These are phyloP conservation scores for Pichia sp. DNA, from an alignment of 1,139 yeast genomes.

Conservation along the genomic window DNA sequence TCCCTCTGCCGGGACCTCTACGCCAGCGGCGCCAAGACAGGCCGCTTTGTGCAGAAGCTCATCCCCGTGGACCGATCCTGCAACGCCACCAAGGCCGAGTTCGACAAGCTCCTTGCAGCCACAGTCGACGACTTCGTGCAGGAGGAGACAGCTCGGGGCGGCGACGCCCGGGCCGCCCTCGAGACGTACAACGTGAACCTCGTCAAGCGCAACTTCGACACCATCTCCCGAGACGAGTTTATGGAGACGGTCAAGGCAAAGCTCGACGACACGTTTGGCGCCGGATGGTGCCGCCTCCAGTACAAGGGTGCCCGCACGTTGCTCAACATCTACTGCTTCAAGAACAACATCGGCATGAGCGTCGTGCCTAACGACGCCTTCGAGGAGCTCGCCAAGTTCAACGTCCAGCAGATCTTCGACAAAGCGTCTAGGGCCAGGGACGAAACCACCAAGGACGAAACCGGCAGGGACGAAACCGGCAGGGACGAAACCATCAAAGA, in stretches of 20 bases:
- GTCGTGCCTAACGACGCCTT: constrained; percentile 58
- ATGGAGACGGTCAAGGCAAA: constrained; percentile 6
- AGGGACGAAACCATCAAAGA: too few species aligned
- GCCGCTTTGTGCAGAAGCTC: constrained; percentile 71
- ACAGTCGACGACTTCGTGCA: constrained; percentile 20
- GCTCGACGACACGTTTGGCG: constrained; percentile 6
- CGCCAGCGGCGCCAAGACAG: constrained; percentile 49
- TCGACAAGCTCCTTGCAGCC: constrained; percentile 48
- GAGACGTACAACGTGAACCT: constrained; percentile 77
- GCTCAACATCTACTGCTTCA: constrained; percentile 82
- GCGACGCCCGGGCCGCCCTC: background rate
- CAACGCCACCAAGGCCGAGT: constrained; percentile 65
- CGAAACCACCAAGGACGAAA: too few species aligned
- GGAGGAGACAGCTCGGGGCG: constrained; percentile 15
- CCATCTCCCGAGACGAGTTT: constrained; percentile 57
- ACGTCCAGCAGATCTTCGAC: constrained; percentile 61
- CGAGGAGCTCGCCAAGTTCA: constrained; percentile 51
- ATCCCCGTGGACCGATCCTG: constrained; percentile 78
- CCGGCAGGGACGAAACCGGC: too few species aligned
- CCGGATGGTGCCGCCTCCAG: constrained; percentile 46
- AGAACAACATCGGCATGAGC: constrained; percentile 75
- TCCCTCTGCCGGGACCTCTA: constrained; percentile 58
- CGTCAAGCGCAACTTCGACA: constrained; percentile 71
- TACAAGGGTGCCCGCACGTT: constrained; percentile 75
- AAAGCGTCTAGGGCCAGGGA: constrained; percentile 14